phyloP scores from a whole-genome alignment of 495 filamentous ascomycete species.

The Immersiella caudata region DNA sequence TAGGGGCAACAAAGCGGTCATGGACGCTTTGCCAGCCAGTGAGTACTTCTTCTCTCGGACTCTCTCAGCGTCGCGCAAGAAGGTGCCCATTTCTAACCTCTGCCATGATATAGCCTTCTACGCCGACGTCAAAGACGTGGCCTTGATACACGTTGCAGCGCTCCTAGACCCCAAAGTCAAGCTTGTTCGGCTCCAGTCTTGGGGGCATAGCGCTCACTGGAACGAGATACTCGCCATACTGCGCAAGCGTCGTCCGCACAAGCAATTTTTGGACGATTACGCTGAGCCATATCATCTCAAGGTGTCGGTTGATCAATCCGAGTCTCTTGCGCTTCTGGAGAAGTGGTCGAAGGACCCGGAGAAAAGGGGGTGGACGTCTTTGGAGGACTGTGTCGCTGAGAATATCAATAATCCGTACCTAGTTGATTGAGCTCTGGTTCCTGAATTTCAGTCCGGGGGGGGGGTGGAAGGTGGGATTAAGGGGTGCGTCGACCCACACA shows the following conservation, averaged over 20 bases:
- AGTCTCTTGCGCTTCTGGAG: constrained; percentile 16
- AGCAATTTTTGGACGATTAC: constrained; percentile 23
- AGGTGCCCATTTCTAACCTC: not conserved
- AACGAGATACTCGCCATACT: constrained; percentile 23
- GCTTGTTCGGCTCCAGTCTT: constrained; percentile 16
- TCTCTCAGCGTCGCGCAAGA: no score
- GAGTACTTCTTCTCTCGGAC: not conserved
- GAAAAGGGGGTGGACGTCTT: constrained; percentile 20
- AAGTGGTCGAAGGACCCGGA: constrained; percentile 16
- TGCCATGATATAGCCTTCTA: not conserved
- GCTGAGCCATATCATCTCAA: constrained; percentile 15
- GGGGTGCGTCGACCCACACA: no score
- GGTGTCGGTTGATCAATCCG: constrained; percentile 15
- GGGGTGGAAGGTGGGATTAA: no score
- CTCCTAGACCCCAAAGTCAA: constrained; percentile 12
- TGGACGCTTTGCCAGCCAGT: constrained; percentile 8
- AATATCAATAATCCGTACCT: constrained; percentile 6
- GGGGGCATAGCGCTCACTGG: constrained; percentile 22
- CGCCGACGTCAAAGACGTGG: constrained; percentile 18
- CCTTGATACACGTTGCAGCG: constrained; percentile 6
- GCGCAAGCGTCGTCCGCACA: constrained; percentile 18
- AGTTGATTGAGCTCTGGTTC: not conserved
- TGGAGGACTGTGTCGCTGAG: constrained; percentile 15
- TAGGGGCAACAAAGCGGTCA: constrained; percentile 2
- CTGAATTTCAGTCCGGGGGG: no score